phyloP scores from a whole-genome alignment of 2,329 filamentous ascomycete genomes.

The Ophiostoma himal-ulmi region DNA sequence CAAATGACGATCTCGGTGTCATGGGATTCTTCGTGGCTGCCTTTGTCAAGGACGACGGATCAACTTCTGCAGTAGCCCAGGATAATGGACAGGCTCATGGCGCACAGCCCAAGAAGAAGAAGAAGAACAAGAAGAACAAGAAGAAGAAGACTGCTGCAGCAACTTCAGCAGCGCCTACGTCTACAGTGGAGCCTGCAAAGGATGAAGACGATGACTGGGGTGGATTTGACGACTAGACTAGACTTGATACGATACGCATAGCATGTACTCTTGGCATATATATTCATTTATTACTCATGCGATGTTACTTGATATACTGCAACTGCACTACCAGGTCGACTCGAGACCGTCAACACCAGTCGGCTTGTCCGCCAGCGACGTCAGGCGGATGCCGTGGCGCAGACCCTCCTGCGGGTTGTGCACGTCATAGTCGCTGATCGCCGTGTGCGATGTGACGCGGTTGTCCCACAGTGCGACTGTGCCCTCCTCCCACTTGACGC shows the following conservation, averaged over 20 bases:
- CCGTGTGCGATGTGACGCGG: conserved; percentile 44
- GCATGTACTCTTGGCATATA: neutral
- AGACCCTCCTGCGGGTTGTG: conserved; percentile 37
- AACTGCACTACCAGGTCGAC: conserved; percentile 24
- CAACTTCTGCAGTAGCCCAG: too few relatives aligned
- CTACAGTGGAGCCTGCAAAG: neutral
- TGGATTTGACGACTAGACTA: conserved; percentile 26
- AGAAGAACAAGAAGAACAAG: conserved; percentile 13
- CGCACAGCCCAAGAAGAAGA: neutral
- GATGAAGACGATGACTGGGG: conserved; percentile 21
- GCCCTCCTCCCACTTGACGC: conserved; percentile 58
- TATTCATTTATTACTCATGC: neutral
- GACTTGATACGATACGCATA: neutral
- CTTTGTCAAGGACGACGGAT: conserved; percentile 57
- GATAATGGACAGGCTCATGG: neutral
- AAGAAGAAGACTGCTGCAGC: conserved; percentile 9
- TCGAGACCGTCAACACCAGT: conserved; percentile 36
- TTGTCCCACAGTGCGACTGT: conserved; percentile 68
- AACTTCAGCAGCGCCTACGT: neutral
- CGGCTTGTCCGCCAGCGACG: conserved; percentile 37
- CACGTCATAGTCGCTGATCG: conserved; percentile 41
- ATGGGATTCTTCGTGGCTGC: conserved; percentile 96
- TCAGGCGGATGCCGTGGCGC: conserved; percentile 39
- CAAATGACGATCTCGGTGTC: conserved; percentile 72
- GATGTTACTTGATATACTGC: conserved; percentile 17